Base-by-base conservation (phyloP, 495 filamentous ascomycete genomes). In the Aspergillus diversus region DNA sequence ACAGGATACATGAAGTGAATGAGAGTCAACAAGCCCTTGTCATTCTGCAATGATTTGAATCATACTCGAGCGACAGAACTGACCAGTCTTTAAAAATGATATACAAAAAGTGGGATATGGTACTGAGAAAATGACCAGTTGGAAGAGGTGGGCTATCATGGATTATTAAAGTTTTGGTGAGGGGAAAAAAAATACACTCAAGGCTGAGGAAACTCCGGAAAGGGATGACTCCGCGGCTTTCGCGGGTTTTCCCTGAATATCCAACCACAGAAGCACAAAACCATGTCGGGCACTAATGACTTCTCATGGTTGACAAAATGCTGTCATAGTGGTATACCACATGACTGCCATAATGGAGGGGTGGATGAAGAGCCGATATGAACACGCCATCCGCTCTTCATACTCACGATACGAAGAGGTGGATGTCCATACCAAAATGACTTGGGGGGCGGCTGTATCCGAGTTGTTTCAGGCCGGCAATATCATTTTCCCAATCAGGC, bases 11-110 rank as follows among this genome's bases (percentile, higher is more conserved):
- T 2, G 12, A 31, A 1, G 50, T 53, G 16, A 21, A 13, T 32
- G 50, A n/a, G 31, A 7, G 6, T 33, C 11, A 33, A 53, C 51
- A 32, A 13, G 4, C 33, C 32, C 27, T 33, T 27, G 51, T 34
- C 51, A 54, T 54, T 54, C 51, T 54, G 27, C 51, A 54, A 13
- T 33, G 51, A 15, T 34, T 17, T 17, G 16, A 50, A 50, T 50
- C 47, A n/a, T 16, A 27, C 15, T n/a, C 31, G 47, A 43, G 11
- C 47, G 47, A 50, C 3, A 9, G 9, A 31, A 27, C 8, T 7
- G 21, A 31, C 1, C 21, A 27, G 21, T 27, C 21, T 2, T 2
- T 27, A 27, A 27, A 27, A 27, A 27, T 27, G 21, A 27, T 27
- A 27, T 27, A 27, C 21, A 27, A 2, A 27, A 27, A 27, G 21